Evolutionary conservation across 2,329 filamentous ascomycete genomes (phyloP).

Genomic region (Aspergillus pseudoglaucus): DNA sequence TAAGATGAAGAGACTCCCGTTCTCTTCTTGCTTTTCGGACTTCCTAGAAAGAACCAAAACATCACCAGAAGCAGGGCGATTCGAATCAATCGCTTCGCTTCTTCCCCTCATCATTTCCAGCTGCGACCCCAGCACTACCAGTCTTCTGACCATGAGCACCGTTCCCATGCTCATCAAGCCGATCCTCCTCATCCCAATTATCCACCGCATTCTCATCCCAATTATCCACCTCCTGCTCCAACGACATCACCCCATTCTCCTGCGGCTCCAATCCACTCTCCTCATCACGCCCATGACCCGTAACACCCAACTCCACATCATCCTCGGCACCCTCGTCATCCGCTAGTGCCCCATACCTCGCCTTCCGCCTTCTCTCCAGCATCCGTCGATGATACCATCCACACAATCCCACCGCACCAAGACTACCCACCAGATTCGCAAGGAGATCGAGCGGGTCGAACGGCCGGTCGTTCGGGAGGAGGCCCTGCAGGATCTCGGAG

Average conservation of each 20-base stretch:
- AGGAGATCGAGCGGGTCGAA: conserved; percentile 80
- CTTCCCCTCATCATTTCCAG: conserved; percentile 16
- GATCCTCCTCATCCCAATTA: conserved; percentile 57
- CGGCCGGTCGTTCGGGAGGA: conserved; percentile 65
- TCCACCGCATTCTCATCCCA: conserved; percentile 83
- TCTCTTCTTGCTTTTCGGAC: background rate
- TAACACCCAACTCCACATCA: conserved; percentile 68
- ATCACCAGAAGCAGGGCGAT: conserved; percentile 1
- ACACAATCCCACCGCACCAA: conserved; percentile 65
- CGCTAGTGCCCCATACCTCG: conserved; percentile 66
- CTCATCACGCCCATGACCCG: conserved; percentile 25
- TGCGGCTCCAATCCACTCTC: conserved; percentile 41
- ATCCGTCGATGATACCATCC: conserved; percentile 94
- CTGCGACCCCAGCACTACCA: conserved; percentile 9
- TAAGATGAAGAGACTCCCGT: background rate
- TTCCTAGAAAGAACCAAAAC: background rate
- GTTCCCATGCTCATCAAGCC: conserved; percentile 17
- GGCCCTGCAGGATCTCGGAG: conserved; percentile 51
- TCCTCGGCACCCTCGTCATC: conserved; percentile 52
- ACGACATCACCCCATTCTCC: conserved; percentile 57
- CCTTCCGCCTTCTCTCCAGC: conserved; percentile 75
- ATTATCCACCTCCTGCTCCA: conserved; percentile 83
- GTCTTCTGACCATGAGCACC: conserved; percentile 2
- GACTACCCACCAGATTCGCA: conserved; percentile 77
- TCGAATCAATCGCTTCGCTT: conserved; percentile 28